phyloP scores from a whole-genome alignment of 2,329 filamentous ascomycete species.

The Dryadomyces sulphureus region DNA sequence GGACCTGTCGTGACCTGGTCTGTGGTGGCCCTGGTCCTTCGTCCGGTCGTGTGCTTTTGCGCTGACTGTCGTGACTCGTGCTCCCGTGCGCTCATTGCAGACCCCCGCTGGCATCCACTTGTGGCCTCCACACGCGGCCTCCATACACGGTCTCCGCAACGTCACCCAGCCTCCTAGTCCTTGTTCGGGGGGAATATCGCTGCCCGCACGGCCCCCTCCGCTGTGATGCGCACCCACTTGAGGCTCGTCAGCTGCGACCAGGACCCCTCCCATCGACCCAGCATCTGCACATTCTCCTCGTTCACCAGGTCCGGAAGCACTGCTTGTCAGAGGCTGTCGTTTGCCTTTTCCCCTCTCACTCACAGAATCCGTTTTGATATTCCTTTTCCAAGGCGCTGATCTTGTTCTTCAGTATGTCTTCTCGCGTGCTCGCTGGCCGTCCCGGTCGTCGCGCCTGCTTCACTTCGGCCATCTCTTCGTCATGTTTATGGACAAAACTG shows the following conservation, averaged over 20 bases:
- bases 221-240: slow-evolving; percentile 61
- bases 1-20: no score
- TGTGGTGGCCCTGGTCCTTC: neutral
- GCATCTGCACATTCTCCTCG: slow-evolving; percentile 44
- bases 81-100: neutral
- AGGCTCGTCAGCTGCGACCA: slow-evolving; percentile 70
- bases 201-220: slow-evolving; percentile 47
- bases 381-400: slow-evolving; percentile 62
- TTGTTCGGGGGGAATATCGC: slow-evolving; percentile 61
- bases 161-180: no score
- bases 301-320: slow-evolving; percentile 63
- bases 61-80: neutral
- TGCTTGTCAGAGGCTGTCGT: no score
- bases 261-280: slow-evolving; percentile 66
- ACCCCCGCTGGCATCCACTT: neutral
- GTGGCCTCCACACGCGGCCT: neutral
- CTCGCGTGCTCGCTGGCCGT: slow-evolving; percentile 59
- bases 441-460: slow-evolving; percentile 63
- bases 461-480: slow-evolving; percentile 52
- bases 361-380: slow-evolving; percentile 69
- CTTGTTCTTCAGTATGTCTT: slow-evolving; percentile 62
- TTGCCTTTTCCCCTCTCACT: no score
- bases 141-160: no score
- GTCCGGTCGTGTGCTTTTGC: neutral
- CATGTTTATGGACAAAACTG: slow-evolving; percentile 52